A percentile compares a stretch with the other conserved stretches of the same genome.
Conservation (phyloP, 257 asterid genomes). For the Dorcoceras hygrometricum region DNA sequence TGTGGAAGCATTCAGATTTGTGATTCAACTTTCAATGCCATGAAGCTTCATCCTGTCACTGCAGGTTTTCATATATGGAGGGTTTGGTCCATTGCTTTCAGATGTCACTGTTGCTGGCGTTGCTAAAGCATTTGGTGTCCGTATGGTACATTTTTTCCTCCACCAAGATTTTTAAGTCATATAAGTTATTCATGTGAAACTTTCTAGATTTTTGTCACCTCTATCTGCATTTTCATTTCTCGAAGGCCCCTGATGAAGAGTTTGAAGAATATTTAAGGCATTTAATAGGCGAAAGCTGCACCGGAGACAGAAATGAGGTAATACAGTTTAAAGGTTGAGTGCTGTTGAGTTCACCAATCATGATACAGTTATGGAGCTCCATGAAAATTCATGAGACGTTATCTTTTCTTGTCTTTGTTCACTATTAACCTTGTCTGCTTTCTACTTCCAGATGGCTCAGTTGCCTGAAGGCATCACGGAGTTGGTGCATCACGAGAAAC, state of each 20-base stretch:
- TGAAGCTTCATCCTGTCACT: conserved; percentile 5
- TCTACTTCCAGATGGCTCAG: conserved; percentile 71
- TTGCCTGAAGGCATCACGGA: conserved; percentile 92
- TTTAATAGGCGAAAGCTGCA: conserved; percentile 72
- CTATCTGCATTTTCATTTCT: conserved; percentile 18
- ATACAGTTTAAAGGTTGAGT: conserved; percentile 6
- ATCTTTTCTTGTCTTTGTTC: background rate
- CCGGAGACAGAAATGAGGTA: conserved; percentile 92
- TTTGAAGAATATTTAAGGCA: conserved; percentile 90
- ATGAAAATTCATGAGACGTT: background rate
- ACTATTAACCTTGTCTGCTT: conserved; percentile 16
- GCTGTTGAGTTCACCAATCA: conserved; percentile 1
- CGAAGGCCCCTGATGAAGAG: conserved; percentile 96
- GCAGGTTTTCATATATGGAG: conserved; percentile 87
- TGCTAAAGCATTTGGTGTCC: conserved; percentile 96
- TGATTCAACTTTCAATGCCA: conserved; percentile 4
- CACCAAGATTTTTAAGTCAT: background rate
- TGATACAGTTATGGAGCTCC: background rate
- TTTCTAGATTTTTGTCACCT: background rate
- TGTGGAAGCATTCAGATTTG: background rate
- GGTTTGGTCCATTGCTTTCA: conserved; percentile 86
- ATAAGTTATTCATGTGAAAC: background rate
- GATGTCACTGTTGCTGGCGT: conserved; percentile 91
- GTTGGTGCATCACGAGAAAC: conserved; percentile 67
- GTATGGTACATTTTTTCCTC: conserved; percentile 45